A percentile compares a stretch with the other conserved stretches of the same genome.
Conservation (phyloP, 495 filamentous ascomycete species). For the Lasiosphaeris hirsuta region DNA sequence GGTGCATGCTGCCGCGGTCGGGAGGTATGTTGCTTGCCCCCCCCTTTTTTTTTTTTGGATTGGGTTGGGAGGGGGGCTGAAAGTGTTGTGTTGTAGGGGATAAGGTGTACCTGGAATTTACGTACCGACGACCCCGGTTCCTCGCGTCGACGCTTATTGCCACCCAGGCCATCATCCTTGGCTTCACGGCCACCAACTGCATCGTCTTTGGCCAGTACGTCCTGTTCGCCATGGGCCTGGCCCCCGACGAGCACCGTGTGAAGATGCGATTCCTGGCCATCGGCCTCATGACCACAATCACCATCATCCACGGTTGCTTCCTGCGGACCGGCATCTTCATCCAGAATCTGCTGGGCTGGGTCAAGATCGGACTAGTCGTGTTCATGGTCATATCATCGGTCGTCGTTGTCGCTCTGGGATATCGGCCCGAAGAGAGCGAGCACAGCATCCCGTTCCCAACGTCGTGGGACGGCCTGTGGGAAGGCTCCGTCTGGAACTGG, state of each 20-base stretch:
- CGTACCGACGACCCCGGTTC: slow-evolving; percentile 65
- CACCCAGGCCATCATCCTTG: slow-evolving; percentile 63
- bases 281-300: slow-evolving; percentile 57
- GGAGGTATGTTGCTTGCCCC: slow-evolving; percentile 51
- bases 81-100: slow-evolving; percentile 14
- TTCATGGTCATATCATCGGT: slow-evolving; percentile 62
- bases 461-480: slow-evolving; percentile 44
- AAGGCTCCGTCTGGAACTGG: slow-evolving; percentile 55
- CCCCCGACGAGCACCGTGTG: slow-evolving; percentile 36
- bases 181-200: slow-evolving; percentile 68
- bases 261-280: slow-evolving; percentile 59
- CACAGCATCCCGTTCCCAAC: slow-evolving; percentile 8
- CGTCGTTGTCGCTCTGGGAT: slow-evolving; percentile 47
- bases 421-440: slow-evolving; percentile 15
- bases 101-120: slow-evolving; percentile 77
- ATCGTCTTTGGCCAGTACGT: slow-evolving; percentile 70
- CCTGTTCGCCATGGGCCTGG: slow-evolving; percentile 54
- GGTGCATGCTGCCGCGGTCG: slow-evolving; percentile 67
- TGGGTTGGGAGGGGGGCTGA: slow-evolving; percentile 2
- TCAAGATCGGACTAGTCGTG: slow-evolving; percentile 63
- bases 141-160: slow-evolving; percentile 66
- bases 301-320: slow-evolving; percentile 59
- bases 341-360: slow-evolving; percentile 61
- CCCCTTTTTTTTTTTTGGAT: background rate
- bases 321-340: slow-evolving; percentile 61